A percentile compares a stretch with the other conserved stretches of the same genome.
Conservation (phyloP, 23 red algal species). For the Cyanidiococcus yangmingshanensis region DNA sequence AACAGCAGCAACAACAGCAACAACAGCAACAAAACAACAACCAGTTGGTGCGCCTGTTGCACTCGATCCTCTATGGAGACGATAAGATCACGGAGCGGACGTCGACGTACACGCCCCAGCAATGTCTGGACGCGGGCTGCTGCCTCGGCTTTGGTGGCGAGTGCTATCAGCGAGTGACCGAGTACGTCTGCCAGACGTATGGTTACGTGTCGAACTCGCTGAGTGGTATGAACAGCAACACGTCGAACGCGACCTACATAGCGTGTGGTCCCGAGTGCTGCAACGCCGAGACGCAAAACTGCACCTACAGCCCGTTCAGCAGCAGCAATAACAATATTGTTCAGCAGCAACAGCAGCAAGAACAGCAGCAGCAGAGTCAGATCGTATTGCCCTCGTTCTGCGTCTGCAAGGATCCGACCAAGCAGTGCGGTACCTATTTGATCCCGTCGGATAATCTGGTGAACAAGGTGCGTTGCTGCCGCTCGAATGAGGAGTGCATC, state of each 20-base stretch:
- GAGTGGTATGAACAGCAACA: neutral
- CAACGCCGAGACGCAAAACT: neutral
- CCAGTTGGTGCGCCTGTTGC: no score
- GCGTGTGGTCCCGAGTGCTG: conserved; percentile 3
- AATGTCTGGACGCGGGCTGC: conserved; percentile 1
- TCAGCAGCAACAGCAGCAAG: no score
- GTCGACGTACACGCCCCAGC: no score
- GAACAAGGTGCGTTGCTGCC: conserved; percentile 5
- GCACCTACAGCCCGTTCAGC: neutral
- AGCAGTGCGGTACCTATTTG: conserved; percentile 5
- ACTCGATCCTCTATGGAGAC: no score
- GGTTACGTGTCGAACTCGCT: neutral
- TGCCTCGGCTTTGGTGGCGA: neutral
- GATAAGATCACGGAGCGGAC: no score
- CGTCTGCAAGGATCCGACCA: neutral
- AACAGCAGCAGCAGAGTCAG: no score
- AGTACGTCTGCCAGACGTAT: neutral
- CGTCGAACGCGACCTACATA: neutral
- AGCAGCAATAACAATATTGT: no score
- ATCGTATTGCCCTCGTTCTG: neutral
- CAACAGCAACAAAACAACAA: no score
- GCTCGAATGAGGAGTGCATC: neutral
- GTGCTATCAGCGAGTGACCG: neutral
- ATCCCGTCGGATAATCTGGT: conserved; percentile 5
- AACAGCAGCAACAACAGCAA: no score